Evolutionary conservation across 2,329 filamentous ascomycete species (phyloP), one percentile per base, ranked within the genome.

Genomic region (Stagonosporopsis chrysanthemi): DNA sequence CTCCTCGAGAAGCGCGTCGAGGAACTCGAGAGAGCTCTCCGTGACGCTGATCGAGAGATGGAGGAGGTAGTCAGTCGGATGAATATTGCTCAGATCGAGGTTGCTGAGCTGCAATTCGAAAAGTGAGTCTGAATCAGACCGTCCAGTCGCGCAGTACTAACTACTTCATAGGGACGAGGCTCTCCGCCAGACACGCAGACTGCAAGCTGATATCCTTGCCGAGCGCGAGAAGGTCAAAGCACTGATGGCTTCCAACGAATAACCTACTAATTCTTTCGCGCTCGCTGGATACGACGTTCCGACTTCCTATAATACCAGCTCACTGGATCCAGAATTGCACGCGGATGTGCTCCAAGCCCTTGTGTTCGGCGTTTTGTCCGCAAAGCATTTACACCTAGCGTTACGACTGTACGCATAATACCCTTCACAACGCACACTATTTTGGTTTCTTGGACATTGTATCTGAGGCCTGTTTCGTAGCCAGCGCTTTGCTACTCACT

Each of bases 21-120:
- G 54, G 92, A 97, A 77, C 86, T 99, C 2, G 95, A 99, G 80
- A 88, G 86, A 68, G 89, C 93, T 15, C 82, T 96, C 12, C 78
- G 84, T 5, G 86, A 91, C 63, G 90, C 91, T 15, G 91, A 95
- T 69, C 80, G 81, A 46, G 90, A 94, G 78, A 94, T 95, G 90
- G 87, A 91, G 71, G 88, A 91, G 75, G 91, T 95, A 7, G 90
- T 96, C 7, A 83, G 88, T 58, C 84, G 89, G 62, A 94, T 96
- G 88, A 94, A 91, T 77, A 82, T 83, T 66, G 90, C 90, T 9
- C 91, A 95, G 79, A 90, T 93, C 67, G 90, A 93, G 77, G 91
- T 95, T 54, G 86, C 90, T 70, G 86, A 91, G 71, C 81, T 96
- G 56, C 90, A 93, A 76, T 86, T 86, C 65, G 86, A 90, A 76